These are phyloP conservation scores for Nowakowskiella sp. DNA, from an alignment of 192 early-diverging fungal species.

Conservation along the genomic window DNA sequence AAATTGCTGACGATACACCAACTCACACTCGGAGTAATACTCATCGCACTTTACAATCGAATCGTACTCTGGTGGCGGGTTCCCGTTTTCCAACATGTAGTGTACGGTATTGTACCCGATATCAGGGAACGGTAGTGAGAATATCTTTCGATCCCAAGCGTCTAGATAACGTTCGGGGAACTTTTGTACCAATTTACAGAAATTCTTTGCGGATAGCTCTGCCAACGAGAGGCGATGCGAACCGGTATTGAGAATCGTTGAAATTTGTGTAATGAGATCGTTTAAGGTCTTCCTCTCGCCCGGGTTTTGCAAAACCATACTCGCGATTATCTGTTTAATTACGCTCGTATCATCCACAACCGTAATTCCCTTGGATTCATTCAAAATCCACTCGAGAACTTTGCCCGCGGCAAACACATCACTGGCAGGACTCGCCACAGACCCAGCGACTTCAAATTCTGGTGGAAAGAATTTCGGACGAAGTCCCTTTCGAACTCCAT, in stretches of 20 bases:
- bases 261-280: background rate
- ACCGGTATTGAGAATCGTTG: background rate
- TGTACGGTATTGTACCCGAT: background rate
- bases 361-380: background rate
- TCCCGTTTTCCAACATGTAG: background rate
- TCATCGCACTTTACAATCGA: background rate
- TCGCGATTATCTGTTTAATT: background rate
- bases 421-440: background rate
- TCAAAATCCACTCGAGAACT: background rate
- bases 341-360: background rate
- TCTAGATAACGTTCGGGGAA: background rate
- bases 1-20: background rate
- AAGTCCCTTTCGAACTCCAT: background rate
- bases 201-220: background rate
- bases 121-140: background rate
- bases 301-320: background rate
- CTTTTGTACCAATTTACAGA: background rate
- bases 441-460: background rate
- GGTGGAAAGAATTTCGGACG: background rate
- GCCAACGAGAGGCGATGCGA: background rate
- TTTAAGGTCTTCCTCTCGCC: background rate
- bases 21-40: background rate
- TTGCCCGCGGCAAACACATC: background rate
- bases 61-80: background rate
- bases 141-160: background rate